These are phyloP conservation scores for Orbilia javanica DNA, from an alignment of 2,329 filamentous ascomycete genomes.

Conservation along the genomic window DNA sequence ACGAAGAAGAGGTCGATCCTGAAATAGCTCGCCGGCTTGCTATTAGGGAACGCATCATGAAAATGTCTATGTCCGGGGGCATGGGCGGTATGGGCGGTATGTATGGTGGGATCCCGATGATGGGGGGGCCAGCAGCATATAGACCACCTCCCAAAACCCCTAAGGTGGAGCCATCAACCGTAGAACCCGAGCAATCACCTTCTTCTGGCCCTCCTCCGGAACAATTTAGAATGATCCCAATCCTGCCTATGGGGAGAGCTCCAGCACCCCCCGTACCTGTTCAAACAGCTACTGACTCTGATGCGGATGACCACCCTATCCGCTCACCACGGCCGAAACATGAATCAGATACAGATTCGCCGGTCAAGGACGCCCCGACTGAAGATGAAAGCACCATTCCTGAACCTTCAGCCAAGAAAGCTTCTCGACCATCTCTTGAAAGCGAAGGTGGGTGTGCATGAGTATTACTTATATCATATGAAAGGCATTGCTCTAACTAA, in stretches of 20 bases:
- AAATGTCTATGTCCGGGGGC: slow-evolving; percentile 97
- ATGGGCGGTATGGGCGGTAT: slow-evolving; percentile 83
- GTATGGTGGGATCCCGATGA: slow-evolving; percentile 74
- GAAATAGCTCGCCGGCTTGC: slow-evolving; percentile 88
- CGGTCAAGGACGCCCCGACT: slow-evolving; percentile 51
- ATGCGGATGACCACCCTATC: slow-evolving; percentile 23
- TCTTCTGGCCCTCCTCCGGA: slow-evolving; percentile 34
- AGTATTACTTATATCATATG: background rate
- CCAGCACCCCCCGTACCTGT: background rate
- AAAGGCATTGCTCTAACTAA: background rate
- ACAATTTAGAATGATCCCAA: slow-evolving; percentile 48
- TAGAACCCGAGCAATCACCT: slow-evolving; percentile 26
- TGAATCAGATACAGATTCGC: slow-evolving; percentile 51
- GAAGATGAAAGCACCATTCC: slow-evolving; percentile 39
- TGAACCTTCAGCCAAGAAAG: slow-evolving; percentile 2
- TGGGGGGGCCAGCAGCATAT: slow-evolving; percentile 67
- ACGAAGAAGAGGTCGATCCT: slow-evolving; percentile 76
- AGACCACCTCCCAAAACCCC: slow-evolving; percentile 63
- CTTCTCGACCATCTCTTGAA: slow-evolving; percentile 36
- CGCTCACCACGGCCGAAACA: slow-evolving; percentile 22
- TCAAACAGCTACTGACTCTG: slow-evolving; percentile 10
- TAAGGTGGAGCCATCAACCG: slow-evolving; percentile 16
- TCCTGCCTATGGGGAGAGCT: slow-evolving; percentile 41
- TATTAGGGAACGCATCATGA: slow-evolving; percentile 93
- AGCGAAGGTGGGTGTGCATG: slow-evolving; percentile 46